Evolutionary conservation across 768 basidiomycete genomes (phyloP).

Genomic region (Pholiota molesta): DNA sequence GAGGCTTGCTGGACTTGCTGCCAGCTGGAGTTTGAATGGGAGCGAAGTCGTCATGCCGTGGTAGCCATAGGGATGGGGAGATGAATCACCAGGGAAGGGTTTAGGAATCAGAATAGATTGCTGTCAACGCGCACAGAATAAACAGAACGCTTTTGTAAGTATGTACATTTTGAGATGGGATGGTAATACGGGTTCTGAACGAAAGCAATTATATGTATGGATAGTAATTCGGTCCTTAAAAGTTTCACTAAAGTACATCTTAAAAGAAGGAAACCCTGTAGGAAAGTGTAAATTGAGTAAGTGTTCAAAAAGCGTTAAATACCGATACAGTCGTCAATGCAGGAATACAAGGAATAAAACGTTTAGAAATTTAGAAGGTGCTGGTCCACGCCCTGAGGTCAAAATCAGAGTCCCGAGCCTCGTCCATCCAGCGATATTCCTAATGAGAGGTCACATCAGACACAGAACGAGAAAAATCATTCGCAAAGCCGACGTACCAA

Average conservation of each 20-base stretch:
- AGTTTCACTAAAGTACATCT: background rate
- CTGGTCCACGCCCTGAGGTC: slow-evolving; percentile 82
- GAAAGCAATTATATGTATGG: background rate
- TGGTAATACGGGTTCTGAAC: background rate
- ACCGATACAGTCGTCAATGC: background rate
- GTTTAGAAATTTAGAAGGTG: slow-evolving; percentile 50
- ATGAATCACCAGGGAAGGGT: background rate
- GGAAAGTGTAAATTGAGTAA: background rate
- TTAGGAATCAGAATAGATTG: background rate
- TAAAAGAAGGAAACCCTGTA: background rate
- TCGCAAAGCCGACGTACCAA: slow-evolving; percentile 51
- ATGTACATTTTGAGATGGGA: background rate
- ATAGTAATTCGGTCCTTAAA: background rate
- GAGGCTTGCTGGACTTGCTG: background rate
- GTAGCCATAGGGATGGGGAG: background rate
- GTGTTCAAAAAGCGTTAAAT: background rate
- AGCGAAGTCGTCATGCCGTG: too few relatives aligned
- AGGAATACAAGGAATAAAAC: background rate
- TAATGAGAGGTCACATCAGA: slow-evolving; percentile 27
- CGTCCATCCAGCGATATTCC: slow-evolving; percentile 77
- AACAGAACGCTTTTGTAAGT: background rate
- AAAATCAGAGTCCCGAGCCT: slow-evolving; percentile 58
- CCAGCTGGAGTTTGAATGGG: too few relatives aligned
- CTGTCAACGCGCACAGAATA: background rate
- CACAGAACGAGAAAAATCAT: background rate